Evolutionary conservation across 2,329 filamentous ascomycete species (phyloP).

Genomic region (Alternaria incomplexa): DNA sequence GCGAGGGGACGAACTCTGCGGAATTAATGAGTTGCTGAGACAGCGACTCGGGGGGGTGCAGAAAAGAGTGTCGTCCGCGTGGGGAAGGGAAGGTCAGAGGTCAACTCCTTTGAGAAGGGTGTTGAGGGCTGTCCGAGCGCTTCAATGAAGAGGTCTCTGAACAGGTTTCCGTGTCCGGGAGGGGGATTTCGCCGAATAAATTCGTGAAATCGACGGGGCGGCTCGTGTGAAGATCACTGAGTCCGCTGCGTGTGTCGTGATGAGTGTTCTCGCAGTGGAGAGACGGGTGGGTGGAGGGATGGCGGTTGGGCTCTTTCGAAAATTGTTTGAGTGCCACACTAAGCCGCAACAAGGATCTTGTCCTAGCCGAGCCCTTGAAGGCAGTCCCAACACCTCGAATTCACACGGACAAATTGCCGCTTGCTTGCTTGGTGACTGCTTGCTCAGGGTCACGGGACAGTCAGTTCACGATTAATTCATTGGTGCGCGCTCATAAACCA

Average conservation of each 20-base stretch:
- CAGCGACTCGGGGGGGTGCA: slow-evolving; percentile 37
- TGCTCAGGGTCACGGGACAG: background rate
- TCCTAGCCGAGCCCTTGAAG: slow-evolving; percentile 16
- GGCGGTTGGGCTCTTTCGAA: slow-evolving; percentile 22
- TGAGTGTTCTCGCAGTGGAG: slow-evolving; percentile 45
- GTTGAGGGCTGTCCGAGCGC: slow-evolving; percentile 44
- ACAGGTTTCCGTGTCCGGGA: slow-evolving; percentile 33
- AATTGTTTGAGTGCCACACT: slow-evolving; percentile 35
- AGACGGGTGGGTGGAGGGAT: slow-evolving; percentile 26
- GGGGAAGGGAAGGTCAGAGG: slow-evolving; percentile 28
- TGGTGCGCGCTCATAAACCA: background rate
- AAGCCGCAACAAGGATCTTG: slow-evolving; percentile 20
- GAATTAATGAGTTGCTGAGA: slow-evolving; percentile 32
- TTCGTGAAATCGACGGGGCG: slow-evolving; percentile 48
- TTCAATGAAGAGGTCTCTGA: slow-evolving; percentile 36
- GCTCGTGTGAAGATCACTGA: slow-evolving; percentile 34
- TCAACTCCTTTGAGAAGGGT: slow-evolving; percentile 36
- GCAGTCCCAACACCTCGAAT: slow-evolving; percentile 10
- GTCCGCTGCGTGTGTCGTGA: slow-evolving; percentile 40
- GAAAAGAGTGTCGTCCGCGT: slow-evolving; percentile 27
- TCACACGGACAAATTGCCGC: background rate
- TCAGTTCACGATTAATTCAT: background rate
- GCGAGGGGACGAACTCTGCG: slow-evolving; percentile 21
- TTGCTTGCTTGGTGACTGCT: background rate
- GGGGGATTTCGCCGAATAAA: slow-evolving; percentile 45